Evolutionary conservation across 2,329 filamentous ascomycete genomes (phyloP).

Genomic region (Arachnomyces sp.): DNA sequence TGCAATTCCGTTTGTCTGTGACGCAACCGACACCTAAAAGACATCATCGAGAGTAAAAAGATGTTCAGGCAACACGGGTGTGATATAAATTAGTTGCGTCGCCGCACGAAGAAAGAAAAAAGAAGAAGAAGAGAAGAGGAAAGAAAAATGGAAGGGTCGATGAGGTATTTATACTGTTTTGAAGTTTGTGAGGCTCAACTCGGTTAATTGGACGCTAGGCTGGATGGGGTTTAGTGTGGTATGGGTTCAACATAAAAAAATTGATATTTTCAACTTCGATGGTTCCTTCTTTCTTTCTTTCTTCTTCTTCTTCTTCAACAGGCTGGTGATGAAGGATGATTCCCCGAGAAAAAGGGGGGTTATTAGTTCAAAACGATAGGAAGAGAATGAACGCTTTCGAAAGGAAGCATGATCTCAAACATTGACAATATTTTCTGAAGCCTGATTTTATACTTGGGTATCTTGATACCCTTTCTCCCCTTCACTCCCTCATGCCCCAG

Average conservation of each 20-base stretch:
- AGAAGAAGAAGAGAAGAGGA: slow-evolving; percentile 30
- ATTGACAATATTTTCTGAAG: slow-evolving; percentile 34
- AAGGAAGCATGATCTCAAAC: slow-evolving; percentile 31
- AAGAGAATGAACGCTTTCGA: slow-evolving; percentile 37
- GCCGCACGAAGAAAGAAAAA: slow-evolving; percentile 68
- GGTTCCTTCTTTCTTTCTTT: slow-evolving; percentile 12
- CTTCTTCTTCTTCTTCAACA: slow-evolving; percentile 15
- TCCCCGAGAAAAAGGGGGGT: slow-evolving; percentile 15
- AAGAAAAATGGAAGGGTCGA: slow-evolving; percentile 8
- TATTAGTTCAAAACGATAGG: slow-evolving; percentile 33
- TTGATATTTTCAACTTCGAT: slow-evolving; percentile 4
- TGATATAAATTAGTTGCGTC: slow-evolving; percentile 56
- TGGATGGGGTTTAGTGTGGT: slow-evolving; percentile 8
- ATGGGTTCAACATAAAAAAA: slow-evolving; percentile 5
- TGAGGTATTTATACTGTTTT: slow-evolving; percentile 22
- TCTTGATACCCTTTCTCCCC: slow-evolving; percentile 1
- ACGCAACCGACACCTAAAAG: slow-evolving; percentile 67
- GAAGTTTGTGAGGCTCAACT: neutral
- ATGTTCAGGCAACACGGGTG: slow-evolving; percentile 74
- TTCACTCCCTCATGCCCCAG: no score
- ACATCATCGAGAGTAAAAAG: slow-evolving; percentile 42
- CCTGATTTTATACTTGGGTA: slow-evolving; percentile 13
- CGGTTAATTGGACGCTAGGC: slow-evolving; percentile 1
- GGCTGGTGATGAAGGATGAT: slow-evolving; percentile 39
- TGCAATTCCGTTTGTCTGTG: slow-evolving; percentile 74